Conservation (phyloP, 768 basidiomycete species). For the Paxillus ammoniavirescens region DNA sequence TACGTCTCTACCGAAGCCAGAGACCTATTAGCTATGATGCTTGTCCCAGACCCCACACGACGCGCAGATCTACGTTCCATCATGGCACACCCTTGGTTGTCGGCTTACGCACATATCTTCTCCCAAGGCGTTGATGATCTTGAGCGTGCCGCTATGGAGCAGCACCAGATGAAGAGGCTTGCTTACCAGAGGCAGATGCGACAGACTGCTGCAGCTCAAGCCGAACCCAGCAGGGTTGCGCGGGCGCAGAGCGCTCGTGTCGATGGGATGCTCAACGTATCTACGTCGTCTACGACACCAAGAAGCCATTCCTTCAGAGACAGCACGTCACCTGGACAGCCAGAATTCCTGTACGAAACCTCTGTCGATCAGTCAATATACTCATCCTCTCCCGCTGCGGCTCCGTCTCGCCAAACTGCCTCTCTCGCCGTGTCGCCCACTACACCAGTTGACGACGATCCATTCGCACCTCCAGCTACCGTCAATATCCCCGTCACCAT, state of each 20-base stretch:
- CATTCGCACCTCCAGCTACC: slow-evolving; percentile 52
- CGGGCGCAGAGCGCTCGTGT: slow-evolving; percentile 58
- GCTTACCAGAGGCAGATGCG: slow-evolving; percentile 83
- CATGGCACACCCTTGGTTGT: slow-evolving; percentile 89
- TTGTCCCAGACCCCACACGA: slow-evolving; percentile 85
- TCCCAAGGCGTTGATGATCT: slow-evolving; percentile 72
- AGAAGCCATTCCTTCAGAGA: slow-evolving; percentile 49
- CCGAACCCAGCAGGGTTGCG: slow-evolving; percentile 32
- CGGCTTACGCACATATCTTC: slow-evolving; percentile 49
- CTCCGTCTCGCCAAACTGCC: slow-evolving; percentile 38
- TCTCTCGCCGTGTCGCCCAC: slow-evolving; percentile 45
- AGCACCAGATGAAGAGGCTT: slow-evolving; percentile 79
- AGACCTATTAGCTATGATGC: slow-evolving; percentile 85
- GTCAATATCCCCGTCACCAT: slow-evolving; percentile 29
- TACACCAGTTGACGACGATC: slow-evolving; percentile 63
- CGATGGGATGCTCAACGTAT: slow-evolving; percentile 38
- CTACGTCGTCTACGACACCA: slow-evolving; percentile 32
- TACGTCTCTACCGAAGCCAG: slow-evolving; percentile 85
- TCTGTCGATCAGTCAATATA: slow-evolving; percentile 56
- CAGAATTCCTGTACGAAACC: slow-evolving; percentile 75
- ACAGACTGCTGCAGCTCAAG: slow-evolving; percentile 39
- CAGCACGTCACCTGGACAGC: slow-evolving; percentile 45
- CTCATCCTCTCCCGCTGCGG: slow-evolving; percentile 33
- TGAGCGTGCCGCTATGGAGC: slow-evolving; percentile 77
- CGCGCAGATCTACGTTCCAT: slow-evolving; percentile 76